Conservation (phyloP, 352 stramenopile genomes). For the Pythium vanterpoolii region DNA sequence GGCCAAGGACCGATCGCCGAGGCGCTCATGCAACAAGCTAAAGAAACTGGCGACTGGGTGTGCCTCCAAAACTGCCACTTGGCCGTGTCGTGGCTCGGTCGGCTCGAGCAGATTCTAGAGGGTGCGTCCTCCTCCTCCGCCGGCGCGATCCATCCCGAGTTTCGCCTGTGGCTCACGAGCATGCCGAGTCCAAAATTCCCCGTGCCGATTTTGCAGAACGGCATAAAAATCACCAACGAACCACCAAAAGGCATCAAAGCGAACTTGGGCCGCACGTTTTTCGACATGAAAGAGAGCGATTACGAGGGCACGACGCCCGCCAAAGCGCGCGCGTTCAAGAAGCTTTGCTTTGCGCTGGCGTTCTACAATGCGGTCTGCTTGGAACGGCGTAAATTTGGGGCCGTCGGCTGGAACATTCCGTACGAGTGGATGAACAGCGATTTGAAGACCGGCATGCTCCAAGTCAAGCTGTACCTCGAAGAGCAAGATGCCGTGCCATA, state of each 20-base stretch:
- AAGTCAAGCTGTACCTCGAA: constrained; percentile 87
- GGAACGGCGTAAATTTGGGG: constrained; percentile 94
- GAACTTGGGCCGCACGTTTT: constrained; percentile 93
- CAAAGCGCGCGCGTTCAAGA: constrained; percentile 89
- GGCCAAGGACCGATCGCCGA: constrained; percentile 88
- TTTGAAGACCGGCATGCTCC: constrained; percentile 84
- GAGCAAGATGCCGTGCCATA: constrained; percentile 84
- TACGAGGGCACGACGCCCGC: constrained; percentile 86
- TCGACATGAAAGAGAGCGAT: constrained; percentile 90
- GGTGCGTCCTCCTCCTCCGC: constrained; percentile 19
- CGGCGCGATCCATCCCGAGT: constrained; percentile 79
- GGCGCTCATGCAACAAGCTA: constrained; percentile 88
- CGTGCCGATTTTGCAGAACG: constrained; percentile 92
- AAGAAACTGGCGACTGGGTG: constrained; percentile 91
- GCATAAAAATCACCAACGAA: constrained; percentile 97
- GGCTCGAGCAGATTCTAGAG: constrained; percentile 92
- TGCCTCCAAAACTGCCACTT: constrained; percentile 95
- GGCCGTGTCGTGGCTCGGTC: constrained; percentile 93
- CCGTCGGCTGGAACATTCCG: constrained; percentile 95
- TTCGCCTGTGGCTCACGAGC: constrained; percentile 93
- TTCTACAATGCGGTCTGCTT: constrained; percentile 91
- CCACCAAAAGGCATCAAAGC: constrained; percentile 91
- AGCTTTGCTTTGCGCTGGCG: constrained; percentile 92
- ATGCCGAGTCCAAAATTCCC: constrained; percentile 83
- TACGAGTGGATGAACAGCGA: constrained; percentile 98